Evolutionary conservation across 2,329 filamentous ascomycete genomes (phyloP).

Genomic region (Aspergillus sp.): DNA sequence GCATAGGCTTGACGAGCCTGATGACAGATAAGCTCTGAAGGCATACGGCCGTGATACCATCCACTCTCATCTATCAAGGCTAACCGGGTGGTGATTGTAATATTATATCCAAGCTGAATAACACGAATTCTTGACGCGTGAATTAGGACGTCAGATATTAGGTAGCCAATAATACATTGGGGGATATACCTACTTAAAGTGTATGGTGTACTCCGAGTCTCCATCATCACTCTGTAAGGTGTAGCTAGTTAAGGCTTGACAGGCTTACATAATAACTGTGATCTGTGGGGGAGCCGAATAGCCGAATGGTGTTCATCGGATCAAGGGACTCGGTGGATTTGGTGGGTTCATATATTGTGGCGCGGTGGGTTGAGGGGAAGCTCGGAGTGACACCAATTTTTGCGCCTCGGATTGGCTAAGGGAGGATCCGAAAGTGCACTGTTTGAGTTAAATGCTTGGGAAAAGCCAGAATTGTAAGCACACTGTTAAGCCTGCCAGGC

Average conservation of each 20-base stretch:
- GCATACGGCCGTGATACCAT: neutral
- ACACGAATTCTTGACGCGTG: neutral
- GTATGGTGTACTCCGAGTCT: neutral
- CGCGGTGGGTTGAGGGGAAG: too few relatives aligned
- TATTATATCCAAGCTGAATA: neutral
- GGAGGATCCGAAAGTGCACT: too few relatives aligned
- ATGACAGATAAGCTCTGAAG: neutral
- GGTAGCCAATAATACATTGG: neutral
- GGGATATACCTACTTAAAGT: neutral
- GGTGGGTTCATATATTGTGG: too few relatives aligned
- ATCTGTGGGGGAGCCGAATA: slow-evolving; percentile 9
- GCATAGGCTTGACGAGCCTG: neutral
- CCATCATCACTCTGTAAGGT: too few relatives aligned
- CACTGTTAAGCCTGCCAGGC: neutral
- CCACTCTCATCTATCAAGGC: neutral
- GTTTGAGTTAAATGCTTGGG: neutral
- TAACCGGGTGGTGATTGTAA: neutral
- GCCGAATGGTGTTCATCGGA: neutral
- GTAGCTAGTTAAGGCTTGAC: neutral
- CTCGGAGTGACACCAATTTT: too few relatives aligned
- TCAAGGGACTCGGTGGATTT: neutral
- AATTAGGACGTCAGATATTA: neutral
- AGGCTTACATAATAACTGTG: slow-evolving; percentile 1
- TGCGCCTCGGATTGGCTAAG: too few relatives aligned
- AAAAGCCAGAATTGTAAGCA: neutral